Evolutionary conservation across 495 filamentous ascomycete species (phyloP), one percentile per base, ranked within the genome.

Genomic region (Friedmanniomyces simplex): DNA sequence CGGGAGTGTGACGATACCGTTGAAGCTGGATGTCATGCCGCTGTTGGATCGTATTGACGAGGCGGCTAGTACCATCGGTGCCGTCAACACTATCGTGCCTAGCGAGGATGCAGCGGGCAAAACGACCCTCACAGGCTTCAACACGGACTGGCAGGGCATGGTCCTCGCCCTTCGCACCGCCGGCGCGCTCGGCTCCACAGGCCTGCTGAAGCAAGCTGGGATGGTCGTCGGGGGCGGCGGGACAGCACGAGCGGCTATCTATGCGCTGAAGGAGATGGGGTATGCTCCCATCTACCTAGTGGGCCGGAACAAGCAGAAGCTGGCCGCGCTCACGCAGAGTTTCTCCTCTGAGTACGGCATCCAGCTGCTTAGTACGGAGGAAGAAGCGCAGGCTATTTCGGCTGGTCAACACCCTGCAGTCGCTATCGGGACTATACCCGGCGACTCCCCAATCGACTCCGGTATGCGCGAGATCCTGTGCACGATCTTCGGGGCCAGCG

Each of bases 121-220:
- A 32, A 54, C 62, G 11, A 26, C 55, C 20, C 61, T 64, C 7
- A 79, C 72, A 7, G 93, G 93, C 16, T 86, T 88, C 66, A 99
- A 99, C 74, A 96, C 91, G 21, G 93, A 99, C 75, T 99, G 91
- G 89, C 78, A 82, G 62, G 93, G 93, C 46, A 99, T 99, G 83
- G 80, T 82, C 13, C 78, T 81, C 52, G 84, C 86, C 2, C 82
- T 99, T n/a, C 82, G 82, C 53, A 80, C 81, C 41, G 83, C 84
- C 2, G 86, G 88, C 26, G 73, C 88, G 2, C 73, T 59, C 10
- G 66, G 71, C 39, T 37, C 50, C 8, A 46, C 71, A 69, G 47
- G 63, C 54, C 5, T 7, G 0, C 28, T 11, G 2, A 22, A 72
- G 73, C 25, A 66, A 61, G 71, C 74, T 56, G 87, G 73, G 22